phyloP scores from a whole-genome alignment of 2,329 filamentous ascomycete species.

The Plenodomus lindquistii region DNA sequence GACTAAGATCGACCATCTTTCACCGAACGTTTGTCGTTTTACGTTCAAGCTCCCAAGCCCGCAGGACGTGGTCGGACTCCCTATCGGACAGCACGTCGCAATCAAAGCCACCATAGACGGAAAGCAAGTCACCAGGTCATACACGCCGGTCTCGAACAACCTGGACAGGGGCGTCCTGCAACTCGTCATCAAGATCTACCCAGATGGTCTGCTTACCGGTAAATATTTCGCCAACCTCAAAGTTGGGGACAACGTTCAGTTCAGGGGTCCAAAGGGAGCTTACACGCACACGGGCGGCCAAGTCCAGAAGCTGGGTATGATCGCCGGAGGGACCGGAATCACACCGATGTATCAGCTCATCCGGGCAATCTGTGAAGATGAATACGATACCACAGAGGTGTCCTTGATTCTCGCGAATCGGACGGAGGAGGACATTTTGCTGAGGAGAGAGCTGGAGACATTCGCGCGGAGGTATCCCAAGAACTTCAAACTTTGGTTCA shows the following conservation, averaged over 20 bases:
- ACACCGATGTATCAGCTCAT: conserved; percentile 66
- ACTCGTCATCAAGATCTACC: conserved; percentile 58
- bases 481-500: conserved; percentile 57
- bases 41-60: conserved; percentile 30
- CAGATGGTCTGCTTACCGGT: conserved; percentile 53
- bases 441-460: conserved; percentile 59
- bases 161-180: conserved; percentile 62
- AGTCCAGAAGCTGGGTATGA: conserved; percentile 57
- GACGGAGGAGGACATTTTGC: conserved; percentile 62
- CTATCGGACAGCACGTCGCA: conserved; percentile 42
- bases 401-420: conserved; percentile 64
- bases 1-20: conserved; percentile 11
- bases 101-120: conserved; percentile 68
- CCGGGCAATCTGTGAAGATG: conserved; percentile 64
- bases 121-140: conserved; percentile 30
- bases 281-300: conserved; percentile 53
- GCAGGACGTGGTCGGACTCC: conserved; percentile 35
- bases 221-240: conserved; percentile 53
- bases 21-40: conserved; percentile 24
- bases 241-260: conserved; percentile 54
- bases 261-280: conserved; percentile 61
- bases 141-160: conserved; percentile 51
- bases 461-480: conserved; percentile 56
- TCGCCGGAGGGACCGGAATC: conserved; percentile 59
- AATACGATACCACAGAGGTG: conserved; percentile 59